A percentile compares a stretch with the other conserved stretches of the same genome.
phyloP scores from a whole-genome alignment of 495 filamentous ascomycete species.

The Xylaria cubensis region DNA sequence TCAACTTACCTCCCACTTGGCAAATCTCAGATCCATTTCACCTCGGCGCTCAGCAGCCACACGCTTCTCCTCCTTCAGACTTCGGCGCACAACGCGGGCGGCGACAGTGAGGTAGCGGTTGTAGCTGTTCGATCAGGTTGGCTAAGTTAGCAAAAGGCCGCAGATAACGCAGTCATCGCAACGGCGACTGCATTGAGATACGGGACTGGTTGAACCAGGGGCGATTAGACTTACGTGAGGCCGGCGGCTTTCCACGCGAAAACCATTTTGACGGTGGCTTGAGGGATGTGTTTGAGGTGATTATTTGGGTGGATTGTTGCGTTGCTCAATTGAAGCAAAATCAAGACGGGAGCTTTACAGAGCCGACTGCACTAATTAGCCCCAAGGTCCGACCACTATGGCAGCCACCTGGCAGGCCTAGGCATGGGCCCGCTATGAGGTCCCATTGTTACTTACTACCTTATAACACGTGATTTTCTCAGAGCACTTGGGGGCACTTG shows the following conservation, averaged over 20 bases:
- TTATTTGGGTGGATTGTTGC: slow-evolving; percentile 32
- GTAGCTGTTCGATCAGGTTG: slow-evolving; percentile 62
- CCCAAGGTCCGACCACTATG: not conserved
- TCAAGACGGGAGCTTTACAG: slow-evolving; percentile 30
- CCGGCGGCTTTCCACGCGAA: slow-evolving; percentile 98
- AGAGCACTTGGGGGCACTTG: not conserved
- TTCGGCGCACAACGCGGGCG: slow-evolving; percentile 81
- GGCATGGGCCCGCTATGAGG: not conserved
- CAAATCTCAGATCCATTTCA: slow-evolving; percentile 86
- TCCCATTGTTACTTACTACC: not conserved
- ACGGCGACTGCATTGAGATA: slow-evolving; percentile 6
- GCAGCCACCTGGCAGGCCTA: slow-evolving; percentile 22
- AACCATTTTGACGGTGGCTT: slow-evolving; percentile 78
- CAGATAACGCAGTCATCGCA: slow-evolving; percentile 24
- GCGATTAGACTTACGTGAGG: slow-evolving; percentile 75
- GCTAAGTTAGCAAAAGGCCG: slow-evolving; percentile 39
- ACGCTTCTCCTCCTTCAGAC: slow-evolving; percentile 91
- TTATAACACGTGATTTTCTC: slow-evolving; percentile 21
- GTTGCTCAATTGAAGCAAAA: slow-evolving; percentile 38
- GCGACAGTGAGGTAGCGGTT: slow-evolving; percentile 84
- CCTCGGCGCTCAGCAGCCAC: slow-evolving; percentile 87
- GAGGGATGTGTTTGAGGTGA: slow-evolving; percentile 38
- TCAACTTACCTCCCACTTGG: slow-evolving; percentile 92
- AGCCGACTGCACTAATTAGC: slow-evolving; percentile 16
- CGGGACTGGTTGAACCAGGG: not conserved